phyloP scores from a whole-genome alignment of 768 basidiomycete species.

The Agrocybe praecox region DNA sequence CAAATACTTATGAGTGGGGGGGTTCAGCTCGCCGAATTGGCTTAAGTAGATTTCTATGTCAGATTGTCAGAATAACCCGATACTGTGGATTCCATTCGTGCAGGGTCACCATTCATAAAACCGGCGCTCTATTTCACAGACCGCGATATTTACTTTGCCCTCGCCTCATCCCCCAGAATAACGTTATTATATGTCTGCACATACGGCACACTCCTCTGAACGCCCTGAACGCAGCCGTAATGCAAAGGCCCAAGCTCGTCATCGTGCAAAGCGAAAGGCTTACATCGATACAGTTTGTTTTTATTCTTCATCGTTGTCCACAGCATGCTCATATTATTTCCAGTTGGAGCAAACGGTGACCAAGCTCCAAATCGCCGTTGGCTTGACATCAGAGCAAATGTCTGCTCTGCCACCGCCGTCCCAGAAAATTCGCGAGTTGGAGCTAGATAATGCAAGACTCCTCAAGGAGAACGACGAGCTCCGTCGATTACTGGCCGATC shows the following conservation, averaged over 20 bases:
- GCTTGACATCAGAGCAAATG: constrained; percentile 75
- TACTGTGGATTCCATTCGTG: constrained; percentile 22
- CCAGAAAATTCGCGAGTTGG: constrained; percentile 78
- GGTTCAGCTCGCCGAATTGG: constrained; percentile 25
- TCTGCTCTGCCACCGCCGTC: constrained; percentile 72
- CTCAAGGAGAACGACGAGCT: constrained; percentile 76
- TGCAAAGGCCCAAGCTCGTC: constrained; percentile 86
- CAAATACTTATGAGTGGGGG: constrained; percentile 8
- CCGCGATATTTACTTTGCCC: constrained; percentile 42
- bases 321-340: background rate
- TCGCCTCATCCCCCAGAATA: constrained; percentile 38
- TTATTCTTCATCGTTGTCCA: background rate
- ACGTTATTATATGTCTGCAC: constrained; percentile 62
- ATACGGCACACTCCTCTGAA: constrained; percentile 55
- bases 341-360: constrained; percentile 87
- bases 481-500: constrained; percentile 62
- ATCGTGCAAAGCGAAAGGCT: constrained; percentile 90
- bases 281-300: constrained; percentile 92
- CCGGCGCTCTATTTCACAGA: constrained; percentile 33
- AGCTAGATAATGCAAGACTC: constrained; percentile 75
- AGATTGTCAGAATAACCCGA: constrained; percentile 20
- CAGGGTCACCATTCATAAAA: constrained; percentile 43
- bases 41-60: constrained; percentile 17
- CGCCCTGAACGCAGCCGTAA: constrained; percentile 86
- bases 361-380: constrained; percentile 76